These are phyloP conservation scores for Dillenia turbinata DNA, from an alignment of 164 flowering plant genomes.

Conservation along the genomic window DNA sequence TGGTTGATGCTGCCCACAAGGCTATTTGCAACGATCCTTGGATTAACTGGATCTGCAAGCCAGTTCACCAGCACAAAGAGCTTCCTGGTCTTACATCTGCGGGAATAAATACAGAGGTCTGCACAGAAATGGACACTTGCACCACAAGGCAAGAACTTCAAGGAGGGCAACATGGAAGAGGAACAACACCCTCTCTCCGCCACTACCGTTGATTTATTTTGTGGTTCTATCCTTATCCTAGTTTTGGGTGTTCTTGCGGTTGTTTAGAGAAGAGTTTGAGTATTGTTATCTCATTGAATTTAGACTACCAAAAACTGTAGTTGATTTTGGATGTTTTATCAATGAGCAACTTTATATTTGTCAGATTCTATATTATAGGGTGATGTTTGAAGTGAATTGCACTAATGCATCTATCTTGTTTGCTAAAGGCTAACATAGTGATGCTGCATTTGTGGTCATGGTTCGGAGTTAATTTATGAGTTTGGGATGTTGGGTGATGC, in stretches of 20 bases:
- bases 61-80: constrained; percentile 30
- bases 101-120: constrained; percentile 30
- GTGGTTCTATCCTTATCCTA: too few relatives aligned
- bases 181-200: constrained; percentile 42
- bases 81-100: constrained; percentile 29
- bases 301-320: too few relatives aligned
- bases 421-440: too few relatives aligned
- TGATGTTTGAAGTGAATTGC: too few relatives aligned
- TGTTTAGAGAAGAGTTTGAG: background rate
- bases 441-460: too few relatives aligned
- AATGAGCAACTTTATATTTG: too few relatives aligned
- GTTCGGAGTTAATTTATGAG: too few relatives aligned
- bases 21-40: constrained; percentile 65
- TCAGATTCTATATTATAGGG: too few relatives aligned
- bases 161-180: constrained; percentile 51
- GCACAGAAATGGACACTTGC: constrained; percentile 24
- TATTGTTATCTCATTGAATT: too few relatives aligned
- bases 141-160: constrained; percentile 27
- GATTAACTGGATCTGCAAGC: constrained; percentile 31
- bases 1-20: constrained; percentile 65
- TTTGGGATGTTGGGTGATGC: too few relatives aligned
- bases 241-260: background rate
- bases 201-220: constrained; percentile 33
- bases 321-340: too few relatives aligned
- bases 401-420: too few relatives aligned